phyloP scores from a whole-genome alignment of 148 eudicot species.

The Persicaria maculosa region DNA sequence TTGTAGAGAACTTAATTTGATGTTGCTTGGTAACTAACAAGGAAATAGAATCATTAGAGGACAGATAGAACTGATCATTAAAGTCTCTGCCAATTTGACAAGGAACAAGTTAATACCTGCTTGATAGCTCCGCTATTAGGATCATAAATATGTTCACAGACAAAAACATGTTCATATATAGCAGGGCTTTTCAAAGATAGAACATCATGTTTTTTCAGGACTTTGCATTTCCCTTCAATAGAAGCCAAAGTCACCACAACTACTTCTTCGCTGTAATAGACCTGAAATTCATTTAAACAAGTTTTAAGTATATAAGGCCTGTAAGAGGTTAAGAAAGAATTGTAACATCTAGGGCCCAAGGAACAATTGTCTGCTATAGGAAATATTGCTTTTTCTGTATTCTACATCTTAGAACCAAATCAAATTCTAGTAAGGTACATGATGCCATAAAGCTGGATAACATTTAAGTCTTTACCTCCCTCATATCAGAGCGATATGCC shows the following conservation, averaged over 20 bases:
- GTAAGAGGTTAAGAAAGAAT: neutral
- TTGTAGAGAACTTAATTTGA: slow-evolving; percentile 40
- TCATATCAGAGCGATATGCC: slow-evolving; percentile 83
- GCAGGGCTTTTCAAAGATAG: slow-evolving; percentile 40
- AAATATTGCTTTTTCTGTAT: neutral
- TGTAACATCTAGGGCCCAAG: neutral
- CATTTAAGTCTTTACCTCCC: slow-evolving; percentile 49
- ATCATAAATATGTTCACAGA: slow-evolving; percentile 79
- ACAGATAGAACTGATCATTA: neutral
- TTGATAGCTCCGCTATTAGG: slow-evolving; percentile 73
- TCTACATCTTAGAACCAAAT: neutral
- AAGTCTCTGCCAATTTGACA: neutral
- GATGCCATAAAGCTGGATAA: no score
- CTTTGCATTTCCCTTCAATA: slow-evolving; percentile 83
- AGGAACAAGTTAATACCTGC: slow-evolving; percentile 40
- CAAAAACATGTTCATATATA: slow-evolving; percentile 64
- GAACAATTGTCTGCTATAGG: neutral
- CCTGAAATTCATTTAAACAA: slow-evolving; percentile 33
- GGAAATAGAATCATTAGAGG: neutral
- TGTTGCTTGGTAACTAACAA: slow-evolving; percentile 57
- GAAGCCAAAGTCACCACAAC: slow-evolving; percentile 32
- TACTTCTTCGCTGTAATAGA: slow-evolving; percentile 76
- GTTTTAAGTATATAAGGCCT: neutral
- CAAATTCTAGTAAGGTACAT: no score
- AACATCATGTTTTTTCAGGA: slow-evolving; percentile 61